These are phyloP conservation scores for Tetrapisispora iriomotensis DNA, from an alignment of 805 yeast species.

Conservation along the genomic window DNA sequence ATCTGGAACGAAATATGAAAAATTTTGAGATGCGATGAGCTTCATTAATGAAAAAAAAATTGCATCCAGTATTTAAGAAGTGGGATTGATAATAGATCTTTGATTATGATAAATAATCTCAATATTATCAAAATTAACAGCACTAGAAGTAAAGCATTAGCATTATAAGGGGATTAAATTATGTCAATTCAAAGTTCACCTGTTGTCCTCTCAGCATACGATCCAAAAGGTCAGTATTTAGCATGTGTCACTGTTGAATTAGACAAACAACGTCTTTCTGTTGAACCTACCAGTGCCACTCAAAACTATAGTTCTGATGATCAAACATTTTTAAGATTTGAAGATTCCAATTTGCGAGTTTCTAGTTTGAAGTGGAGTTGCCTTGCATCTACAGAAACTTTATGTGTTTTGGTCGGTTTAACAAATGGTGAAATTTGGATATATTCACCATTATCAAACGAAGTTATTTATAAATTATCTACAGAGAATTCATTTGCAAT, in stretches of 20 bases:
- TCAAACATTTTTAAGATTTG: conserved; percentile 20
- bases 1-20: neutral
- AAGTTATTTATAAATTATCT: conserved; percentile 42
- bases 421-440: conserved; percentile 54
- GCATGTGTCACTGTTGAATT: conserved; percentile 60
- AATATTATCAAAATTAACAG: too few relatives aligned
- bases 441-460: conserved; percentile 58
- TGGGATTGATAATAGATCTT: neutral
- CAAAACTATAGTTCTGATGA: conserved; percentile 36
- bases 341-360: conserved; percentile 18
- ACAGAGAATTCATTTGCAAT: conserved; percentile 40
- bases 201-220: conserved; percentile 39
- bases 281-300: conserved; percentile 37
- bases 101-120: too few relatives aligned
- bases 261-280: conserved; percentile 60
- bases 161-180: too few relatives aligned
- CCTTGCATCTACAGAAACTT: conserved; percentile 30
- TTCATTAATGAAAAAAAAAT: neutral
- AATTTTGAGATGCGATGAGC: conserved; percentile 10
- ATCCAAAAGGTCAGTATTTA: conserved; percentile 49
- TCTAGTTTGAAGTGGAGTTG: conserved; percentile 19
- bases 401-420: conserved; percentile 50
- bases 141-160: too few relatives aligned
- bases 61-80: neutral
- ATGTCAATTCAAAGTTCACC: conserved; percentile 8